These are phyloP conservation scores for Epicoccum sorghinum DNA, from an alignment of 2,329 filamentous ascomycete genomes.

Conservation along the genomic window DNA sequence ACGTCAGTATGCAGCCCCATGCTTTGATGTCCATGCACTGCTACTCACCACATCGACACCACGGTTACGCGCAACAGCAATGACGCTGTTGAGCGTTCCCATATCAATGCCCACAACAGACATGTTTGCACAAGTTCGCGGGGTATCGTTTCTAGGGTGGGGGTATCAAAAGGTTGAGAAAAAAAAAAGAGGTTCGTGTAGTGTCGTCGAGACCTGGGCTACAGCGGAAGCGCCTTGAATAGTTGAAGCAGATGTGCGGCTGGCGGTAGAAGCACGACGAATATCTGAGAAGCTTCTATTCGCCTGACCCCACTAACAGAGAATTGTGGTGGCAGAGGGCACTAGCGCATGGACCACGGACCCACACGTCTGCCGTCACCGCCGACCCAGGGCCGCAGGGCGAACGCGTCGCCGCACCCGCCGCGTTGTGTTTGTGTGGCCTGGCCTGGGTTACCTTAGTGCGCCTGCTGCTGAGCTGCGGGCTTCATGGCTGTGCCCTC, in stretches of 20 bases:
- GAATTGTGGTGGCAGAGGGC: neutral
- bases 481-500: no score
- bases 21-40: neutral
- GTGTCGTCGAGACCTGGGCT: conserved; percentile 10
- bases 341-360: neutral
- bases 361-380: conserved; percentile 15
- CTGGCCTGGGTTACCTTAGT: no score
- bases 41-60: conserved; percentile 96
- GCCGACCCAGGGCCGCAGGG: neutral
- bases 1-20: conserved; percentile 36
- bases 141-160: conserved; percentile 30
- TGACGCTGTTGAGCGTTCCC: conserved; percentile 94
- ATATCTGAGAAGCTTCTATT: conserved; percentile 8
- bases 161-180: conserved; percentile 18
- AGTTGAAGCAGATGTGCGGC: conserved; percentile 15
- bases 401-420: neutral
- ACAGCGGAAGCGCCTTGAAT: conserved; percentile 15
- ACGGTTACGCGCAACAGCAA: conserved; percentile 96
- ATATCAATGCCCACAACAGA: conserved; percentile 84
- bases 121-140: conserved; percentile 54
- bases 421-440: neutral
- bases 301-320: conserved; percentile 15
- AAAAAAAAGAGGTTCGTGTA: conserved; percentile 13
- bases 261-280: conserved; percentile 14
- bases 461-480: no score